phyloP scores from a whole-genome alignment of 2,329 filamentous ascomycete genomes.

The Teratosphaeria destructans region DNA sequence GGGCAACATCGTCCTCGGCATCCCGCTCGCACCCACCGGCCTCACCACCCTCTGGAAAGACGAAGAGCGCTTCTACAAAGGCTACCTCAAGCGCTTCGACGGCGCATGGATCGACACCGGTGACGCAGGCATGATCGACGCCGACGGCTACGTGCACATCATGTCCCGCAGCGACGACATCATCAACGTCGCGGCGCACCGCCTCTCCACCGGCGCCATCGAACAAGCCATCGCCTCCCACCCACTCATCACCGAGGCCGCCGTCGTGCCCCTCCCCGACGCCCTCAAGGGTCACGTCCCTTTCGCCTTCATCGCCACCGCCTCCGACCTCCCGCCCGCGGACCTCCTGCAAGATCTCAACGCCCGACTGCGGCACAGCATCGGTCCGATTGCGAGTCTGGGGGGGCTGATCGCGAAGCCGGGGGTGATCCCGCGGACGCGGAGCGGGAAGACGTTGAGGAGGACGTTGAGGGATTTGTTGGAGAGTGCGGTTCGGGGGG shows the following conservation, averaged over 20 bases:
- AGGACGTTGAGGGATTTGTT: slow-evolving; percentile 72
- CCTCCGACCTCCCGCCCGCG: slow-evolving; percentile 34
- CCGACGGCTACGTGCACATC: slow-evolving; percentile 38
- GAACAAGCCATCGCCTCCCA: slow-evolving; percentile 85
- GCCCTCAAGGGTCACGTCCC: slow-evolving; percentile 80
- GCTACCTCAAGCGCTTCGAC: slow-evolving; percentile 72
- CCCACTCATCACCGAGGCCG: slow-evolving; percentile 68
- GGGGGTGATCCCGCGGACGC: slow-evolving; percentile 82
- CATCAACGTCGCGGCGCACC: slow-evolving; percentile 90
- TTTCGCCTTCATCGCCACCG: slow-evolving; percentile 69
- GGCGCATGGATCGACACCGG: slow-evolving; percentile 85
- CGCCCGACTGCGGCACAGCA: slow-evolving; percentile 61
- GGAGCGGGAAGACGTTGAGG: slow-evolving; percentile 82
- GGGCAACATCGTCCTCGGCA: slow-evolving; percentile 82
- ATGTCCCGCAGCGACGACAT: slow-evolving; percentile 69
- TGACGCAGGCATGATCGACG: slow-evolving; percentile 80
- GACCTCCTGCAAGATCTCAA: slow-evolving; percentile 57
- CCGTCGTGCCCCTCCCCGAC: slow-evolving; percentile 79
- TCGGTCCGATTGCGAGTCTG: slow-evolving; percentile 76
- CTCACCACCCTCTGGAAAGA: slow-evolving; percentile 82
- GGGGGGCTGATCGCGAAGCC: slow-evolving; percentile 77
- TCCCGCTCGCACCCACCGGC: slow-evolving; percentile 74
- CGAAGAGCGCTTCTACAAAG: slow-evolving; percentile 71
- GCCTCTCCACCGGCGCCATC: slow-evolving; percentile 78
- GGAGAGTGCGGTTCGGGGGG: slow-evolving; percentile 67